These are phyloP conservation scores for Capsicum rhomboideum DNA, from an alignment of 257 asterid species.

Conservation along the genomic window DNA sequence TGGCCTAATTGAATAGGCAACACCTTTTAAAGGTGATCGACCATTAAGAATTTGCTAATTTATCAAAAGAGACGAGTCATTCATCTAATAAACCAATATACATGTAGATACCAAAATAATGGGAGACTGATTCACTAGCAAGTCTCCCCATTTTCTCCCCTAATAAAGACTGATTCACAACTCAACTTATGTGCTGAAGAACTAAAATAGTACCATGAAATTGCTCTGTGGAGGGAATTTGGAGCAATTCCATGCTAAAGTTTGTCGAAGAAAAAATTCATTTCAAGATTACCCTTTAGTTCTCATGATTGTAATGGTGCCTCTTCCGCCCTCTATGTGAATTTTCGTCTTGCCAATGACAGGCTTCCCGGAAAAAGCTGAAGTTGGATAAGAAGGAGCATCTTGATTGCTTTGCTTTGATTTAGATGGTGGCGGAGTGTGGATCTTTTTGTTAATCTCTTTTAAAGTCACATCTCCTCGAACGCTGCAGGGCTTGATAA, in stretches of 20 bases:
- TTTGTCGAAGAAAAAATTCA: neutral
- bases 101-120: neutral
- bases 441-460: slow-evolving; percentile 24
- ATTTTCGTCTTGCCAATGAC: slow-evolving; percentile 24
- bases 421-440: slow-evolving; percentile 5
- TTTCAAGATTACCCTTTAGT: slow-evolving; percentile 19
- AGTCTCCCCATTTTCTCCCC: neutral
- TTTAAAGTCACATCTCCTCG: slow-evolving; percentile 29
- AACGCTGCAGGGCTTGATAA: slow-evolving; percentile 23
- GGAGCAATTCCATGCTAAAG: neutral
- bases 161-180: neutral
- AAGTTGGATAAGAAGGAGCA: slow-evolving; percentile 20
- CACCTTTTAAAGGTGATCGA: no score
- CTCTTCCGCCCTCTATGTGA: slow-evolving; percentile 25
- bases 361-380: slow-evolving; percentile 33
- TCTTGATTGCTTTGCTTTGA: slow-evolving; percentile 2
- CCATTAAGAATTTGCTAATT: neutral
- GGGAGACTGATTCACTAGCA: neutral
- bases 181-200: neutral
- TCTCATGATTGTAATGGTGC: slow-evolving; percentile 31
- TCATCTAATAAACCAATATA: neutral
- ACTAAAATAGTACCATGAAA: neutral
- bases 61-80: neutral
- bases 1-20: no score
- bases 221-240: neutral